Evolutionary conservation across 345 rosid species (phyloP).

Genomic region (Erodium maritimum): DNA sequence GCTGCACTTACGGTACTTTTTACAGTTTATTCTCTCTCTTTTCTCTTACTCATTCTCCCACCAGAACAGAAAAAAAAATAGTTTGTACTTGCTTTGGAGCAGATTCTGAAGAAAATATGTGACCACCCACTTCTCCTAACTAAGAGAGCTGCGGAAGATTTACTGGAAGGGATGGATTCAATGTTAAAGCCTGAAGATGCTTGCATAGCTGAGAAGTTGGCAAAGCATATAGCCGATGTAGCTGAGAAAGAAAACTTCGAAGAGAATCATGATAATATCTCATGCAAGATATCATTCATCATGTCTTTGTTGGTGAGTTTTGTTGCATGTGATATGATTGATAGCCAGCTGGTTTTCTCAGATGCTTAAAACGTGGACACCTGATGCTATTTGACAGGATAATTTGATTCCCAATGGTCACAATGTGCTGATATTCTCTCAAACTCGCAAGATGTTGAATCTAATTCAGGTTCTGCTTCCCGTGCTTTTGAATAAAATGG

Average conservation of each 20-base stretch:
- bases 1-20: conserved; percentile 89
- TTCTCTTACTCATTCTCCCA: not conserved
- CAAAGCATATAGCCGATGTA: conserved; percentile 75
- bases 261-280: conserved; percentile 62
- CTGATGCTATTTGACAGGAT: conserved; percentile 30
- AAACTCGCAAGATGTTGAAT: conserved; percentile 94
- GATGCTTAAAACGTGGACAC: not conserved
- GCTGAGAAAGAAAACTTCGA: conserved; percentile 64
- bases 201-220: conserved; percentile 75
- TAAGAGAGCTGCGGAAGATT: conserved; percentile 80
- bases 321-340: not conserved
- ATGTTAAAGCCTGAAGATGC: conserved; percentile 60
- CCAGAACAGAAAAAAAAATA: not conserved
- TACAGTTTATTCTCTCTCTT: conserved; percentile 2
- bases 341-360: not conserved
- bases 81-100: conserved; percentile 18
- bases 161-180: conserved; percentile 87
- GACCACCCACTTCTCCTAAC: conserved; percentile 72
- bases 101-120: conserved; percentile 94
- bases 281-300: conserved; percentile 89
- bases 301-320: conserved; percentile 63
- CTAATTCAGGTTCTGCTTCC: conserved; percentile 57
- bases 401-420: conserved; percentile 85
- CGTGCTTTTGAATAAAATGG: conserved; percentile 3
- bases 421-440: conserved; percentile 87